phyloP scores from a whole-genome alignment of 2,329 filamentous ascomycete genomes.

The Penicillium decumbens region DNA sequence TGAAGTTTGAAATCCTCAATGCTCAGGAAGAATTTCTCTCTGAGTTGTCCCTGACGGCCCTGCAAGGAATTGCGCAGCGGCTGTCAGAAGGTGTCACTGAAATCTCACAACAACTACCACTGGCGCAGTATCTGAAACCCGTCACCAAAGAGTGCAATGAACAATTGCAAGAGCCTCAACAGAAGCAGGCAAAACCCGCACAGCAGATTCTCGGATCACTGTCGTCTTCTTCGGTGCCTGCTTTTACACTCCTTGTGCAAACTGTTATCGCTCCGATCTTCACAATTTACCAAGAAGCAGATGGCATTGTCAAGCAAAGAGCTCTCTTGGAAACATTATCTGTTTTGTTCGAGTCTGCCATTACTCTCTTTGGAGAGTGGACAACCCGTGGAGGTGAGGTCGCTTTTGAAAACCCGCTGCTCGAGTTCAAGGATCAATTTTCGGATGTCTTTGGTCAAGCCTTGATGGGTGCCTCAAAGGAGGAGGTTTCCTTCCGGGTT shows the following conservation, averaged over 20 bases:
- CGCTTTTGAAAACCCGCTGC: slow-evolving; percentile 41
- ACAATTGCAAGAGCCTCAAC: slow-evolving; percentile 63
- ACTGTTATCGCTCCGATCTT: slow-evolving; percentile 56
- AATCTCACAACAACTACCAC: slow-evolving; percentile 40
- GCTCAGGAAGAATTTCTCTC: slow-evolving; percentile 63
- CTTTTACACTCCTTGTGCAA: slow-evolving; percentile 54
- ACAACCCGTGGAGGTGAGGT: slow-evolving; percentile 39
- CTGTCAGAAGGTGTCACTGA: slow-evolving; percentile 46
- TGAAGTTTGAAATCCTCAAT: slow-evolving; percentile 66
- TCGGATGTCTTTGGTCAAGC: slow-evolving; percentile 54
- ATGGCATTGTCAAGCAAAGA: slow-evolving; percentile 59
- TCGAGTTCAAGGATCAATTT: slow-evolving; percentile 48
- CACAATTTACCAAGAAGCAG: slow-evolving; percentile 56
- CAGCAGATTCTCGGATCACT: slow-evolving; percentile 57
- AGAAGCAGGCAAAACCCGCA: slow-evolving; percentile 62
- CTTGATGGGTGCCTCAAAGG: slow-evolving; percentile 50
- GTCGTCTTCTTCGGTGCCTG: slow-evolving; percentile 51
- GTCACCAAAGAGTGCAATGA: slow-evolving; percentile 65
- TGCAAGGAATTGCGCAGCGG: slow-evolving; percentile 53
- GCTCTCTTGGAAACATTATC: slow-evolving; percentile 59
- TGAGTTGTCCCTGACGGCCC: slow-evolving; percentile 53
- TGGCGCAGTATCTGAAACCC: slow-evolving; percentile 54
- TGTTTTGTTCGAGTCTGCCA: slow-evolving; percentile 55
- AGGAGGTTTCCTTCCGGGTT: slow-evolving; percentile 49
- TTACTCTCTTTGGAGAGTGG: slow-evolving; percentile 56